Conservation (phyloP, 768 basidiomycete species). For the Megacollybia marginata region DNA sequence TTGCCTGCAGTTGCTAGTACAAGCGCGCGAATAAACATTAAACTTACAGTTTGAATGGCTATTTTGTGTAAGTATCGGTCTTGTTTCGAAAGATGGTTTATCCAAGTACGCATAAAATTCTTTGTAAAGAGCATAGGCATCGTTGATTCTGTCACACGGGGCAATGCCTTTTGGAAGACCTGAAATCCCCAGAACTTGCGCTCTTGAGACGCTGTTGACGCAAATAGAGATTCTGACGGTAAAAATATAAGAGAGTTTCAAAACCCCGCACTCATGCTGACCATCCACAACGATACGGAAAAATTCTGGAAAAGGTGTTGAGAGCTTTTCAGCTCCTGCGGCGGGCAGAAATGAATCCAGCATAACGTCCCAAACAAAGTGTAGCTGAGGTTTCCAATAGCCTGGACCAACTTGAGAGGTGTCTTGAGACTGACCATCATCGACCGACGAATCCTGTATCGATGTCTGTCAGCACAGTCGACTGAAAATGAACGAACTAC, state of each 20-base stretch:
- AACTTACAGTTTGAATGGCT: constrained; percentile 70
- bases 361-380: constrained; percentile 86
- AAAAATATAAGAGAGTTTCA: no score
- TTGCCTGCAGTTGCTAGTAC: constrained; percentile 38
- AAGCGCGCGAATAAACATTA: not conserved
- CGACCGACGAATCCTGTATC: constrained; percentile 46
- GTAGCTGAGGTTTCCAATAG: constrained; percentile 84
- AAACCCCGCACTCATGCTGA: constrained; percentile 23
- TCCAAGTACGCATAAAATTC: constrained; percentile 96
- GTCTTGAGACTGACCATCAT: constrained; percentile 41
- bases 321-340: constrained; percentile 1
- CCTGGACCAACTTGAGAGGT: constrained; percentile 42
- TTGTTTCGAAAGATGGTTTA: constrained; percentile 84
- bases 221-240: constrained; percentile 74
- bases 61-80: constrained; percentile 90
- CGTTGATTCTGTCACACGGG: constrained; percentile 53
- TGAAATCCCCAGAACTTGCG: constrained; percentile 97
- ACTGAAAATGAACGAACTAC: constrained; percentile 27
- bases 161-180: constrained; percentile 75
- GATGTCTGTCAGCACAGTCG: no score
- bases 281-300: constrained; percentile 90
- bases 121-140: constrained; percentile 88
- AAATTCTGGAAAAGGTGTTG: constrained; percentile 80
- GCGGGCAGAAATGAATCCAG: constrained; percentile 63
- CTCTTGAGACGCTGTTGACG: constrained; percentile 74